A percentile compares a stretch with the other conserved stretches of the same genome.
These are phyloP conservation scores for Solanum bulbocastanum DNA, from an alignment of 257 asterid genomes.

Conservation along the genomic window DNA sequence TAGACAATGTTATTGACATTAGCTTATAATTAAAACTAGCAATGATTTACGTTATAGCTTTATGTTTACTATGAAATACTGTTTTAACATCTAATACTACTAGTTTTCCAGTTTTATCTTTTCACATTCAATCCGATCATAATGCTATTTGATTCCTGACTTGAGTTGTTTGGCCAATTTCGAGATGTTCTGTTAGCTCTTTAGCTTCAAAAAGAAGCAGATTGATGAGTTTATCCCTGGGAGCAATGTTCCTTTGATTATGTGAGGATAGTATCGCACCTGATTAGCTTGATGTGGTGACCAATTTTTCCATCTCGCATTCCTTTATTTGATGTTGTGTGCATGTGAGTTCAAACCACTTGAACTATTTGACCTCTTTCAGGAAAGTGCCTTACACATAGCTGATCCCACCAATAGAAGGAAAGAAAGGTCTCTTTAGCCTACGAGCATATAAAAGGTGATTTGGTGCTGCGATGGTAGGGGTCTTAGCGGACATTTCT, in stretches of 20 bases:
- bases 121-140: not conserved
- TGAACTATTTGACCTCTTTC: not conserved
- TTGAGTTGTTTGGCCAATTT: not conserved
- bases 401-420: too few species aligned
- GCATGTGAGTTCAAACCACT: not conserved
- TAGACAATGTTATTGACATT: not conserved
- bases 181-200: not conserved
- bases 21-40: not conserved
- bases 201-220: too few species aligned
- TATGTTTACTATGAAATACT: not conserved
- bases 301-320: not conserved
- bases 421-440: too few species aligned
- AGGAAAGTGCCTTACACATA: not conserved
- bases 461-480: too few species aligned
- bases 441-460: too few species aligned
- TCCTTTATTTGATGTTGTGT: not conserved
- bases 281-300: not conserved
- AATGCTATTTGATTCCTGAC: not conserved
- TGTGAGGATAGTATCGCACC: not conserved
- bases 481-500: too few species aligned
- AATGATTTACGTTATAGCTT: not conserved
- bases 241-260: not conserved
- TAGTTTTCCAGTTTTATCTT: not conserved
- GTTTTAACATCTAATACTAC: not conserved
- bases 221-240: not conserved